Evolutionary conservation across 176 grass and related monocot species (phyloP).

Genomic region (Zoysia japonica): DNA sequence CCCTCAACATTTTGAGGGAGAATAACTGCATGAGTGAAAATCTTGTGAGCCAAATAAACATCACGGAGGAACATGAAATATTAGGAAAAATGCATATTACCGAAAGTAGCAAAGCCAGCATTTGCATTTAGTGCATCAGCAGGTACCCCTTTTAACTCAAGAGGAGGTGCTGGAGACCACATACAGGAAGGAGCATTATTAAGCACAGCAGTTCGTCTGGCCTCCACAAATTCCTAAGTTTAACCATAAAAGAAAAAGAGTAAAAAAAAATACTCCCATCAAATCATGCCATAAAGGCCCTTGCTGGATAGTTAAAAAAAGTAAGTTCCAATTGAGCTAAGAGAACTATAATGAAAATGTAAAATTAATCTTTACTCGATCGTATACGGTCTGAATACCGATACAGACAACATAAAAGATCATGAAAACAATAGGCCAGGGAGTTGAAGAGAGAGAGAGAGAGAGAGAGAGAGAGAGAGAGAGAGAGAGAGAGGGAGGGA

Average conservation of each 20-base stretch:
- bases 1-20: constrained; percentile 86
- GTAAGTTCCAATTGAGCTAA: not conserved
- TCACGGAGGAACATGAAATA: constrained; percentile 21
- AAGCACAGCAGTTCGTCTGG: constrained; percentile 79
- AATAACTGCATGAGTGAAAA: constrained; percentile 69
- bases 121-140: constrained; percentile 82
- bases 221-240: constrained; percentile 97
- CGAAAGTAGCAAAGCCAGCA: constrained; percentile 99
- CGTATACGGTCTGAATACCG: not conserved
- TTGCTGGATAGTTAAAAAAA: constrained; percentile 17
- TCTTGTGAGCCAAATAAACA: constrained; percentile 28
- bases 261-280: not conserved
- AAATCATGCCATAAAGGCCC: not conserved
- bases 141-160: constrained; percentile 84
- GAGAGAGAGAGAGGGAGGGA: constrained; percentile 10
- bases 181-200: constrained; percentile 89
- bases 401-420: constrained; percentile 18
- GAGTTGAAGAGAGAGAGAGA: constrained; percentile 14
- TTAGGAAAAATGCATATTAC: constrained; percentile 53
- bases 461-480: constrained; percentile 12
- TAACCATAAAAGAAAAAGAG: constrained; percentile 1
- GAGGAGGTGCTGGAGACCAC: constrained; percentile 83
- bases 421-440: constrained; percentile 19
- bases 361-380: not conserved
- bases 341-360: constrained; percentile 14